These are phyloP conservation scores for Allantophomopsis lycopodina DNA, from an alignment of 2,329 filamentous ascomycete genomes.

Conservation along the genomic window DNA sequence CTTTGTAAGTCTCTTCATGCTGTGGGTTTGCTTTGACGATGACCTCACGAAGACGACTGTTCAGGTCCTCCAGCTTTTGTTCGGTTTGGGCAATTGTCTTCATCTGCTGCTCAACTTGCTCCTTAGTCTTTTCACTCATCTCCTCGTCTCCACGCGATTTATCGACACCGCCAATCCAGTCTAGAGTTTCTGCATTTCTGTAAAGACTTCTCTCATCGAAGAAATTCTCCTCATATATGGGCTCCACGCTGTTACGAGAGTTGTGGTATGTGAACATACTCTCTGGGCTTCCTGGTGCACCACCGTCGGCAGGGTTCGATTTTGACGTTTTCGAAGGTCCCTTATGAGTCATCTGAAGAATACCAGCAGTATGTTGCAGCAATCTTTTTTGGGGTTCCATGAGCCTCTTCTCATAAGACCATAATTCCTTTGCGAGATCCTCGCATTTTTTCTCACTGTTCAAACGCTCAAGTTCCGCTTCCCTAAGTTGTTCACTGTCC, in stretches of 20 bases:
- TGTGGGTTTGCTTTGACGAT: conserved; percentile 48
- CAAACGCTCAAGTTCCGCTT: conserved; percentile 61
- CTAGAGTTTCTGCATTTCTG: conserved; percentile 50
- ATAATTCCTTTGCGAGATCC: conserved; percentile 68
- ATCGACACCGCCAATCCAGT: conserved; percentile 24
- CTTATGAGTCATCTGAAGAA: conserved; percentile 81
- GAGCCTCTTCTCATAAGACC: conserved; percentile 62
- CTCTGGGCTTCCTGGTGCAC: conserved; percentile 56
- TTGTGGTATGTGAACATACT: conserved; percentile 60
- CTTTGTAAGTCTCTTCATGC: conserved; percentile 7
- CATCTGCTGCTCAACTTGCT: conserved; percentile 19
- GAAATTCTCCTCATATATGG: conserved; percentile 39
- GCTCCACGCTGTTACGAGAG: conserved; percentile 42
- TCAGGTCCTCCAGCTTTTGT: conserved; percentile 52
- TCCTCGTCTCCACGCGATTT: conserved; percentile 7
- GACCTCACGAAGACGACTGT: conserved; percentile 50
- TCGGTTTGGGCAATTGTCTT: conserved; percentile 48
- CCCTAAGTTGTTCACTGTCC: conserved; percentile 24
- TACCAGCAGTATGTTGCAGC: conserved; percentile 81
- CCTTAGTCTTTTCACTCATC: conserved; percentile 3
- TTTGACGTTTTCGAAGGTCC: conserved; percentile 36
- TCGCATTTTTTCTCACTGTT: conserved; percentile 72
- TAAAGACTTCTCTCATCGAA: conserved; percentile 73
- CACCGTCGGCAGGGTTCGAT: conserved; percentile 21
- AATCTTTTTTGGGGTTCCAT: conserved; percentile 64